Base-by-base conservation (phyloP, 805 yeast species). In the Scheffersomyces coipomensis region DNA sequence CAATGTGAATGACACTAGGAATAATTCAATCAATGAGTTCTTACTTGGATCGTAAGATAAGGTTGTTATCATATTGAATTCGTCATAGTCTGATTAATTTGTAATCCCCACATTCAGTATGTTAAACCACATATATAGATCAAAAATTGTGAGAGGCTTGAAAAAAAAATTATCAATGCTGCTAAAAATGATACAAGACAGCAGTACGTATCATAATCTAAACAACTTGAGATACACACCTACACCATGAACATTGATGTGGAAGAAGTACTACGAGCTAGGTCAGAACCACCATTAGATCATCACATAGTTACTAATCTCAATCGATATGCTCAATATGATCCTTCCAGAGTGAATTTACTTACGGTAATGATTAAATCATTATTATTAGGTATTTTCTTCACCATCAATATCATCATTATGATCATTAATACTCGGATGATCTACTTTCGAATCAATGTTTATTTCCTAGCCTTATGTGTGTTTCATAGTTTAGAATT, bases 401-500 rank as follows among this genome's bases (percentile, higher is more conserved):
- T 57, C 12, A 43, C 58, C 33, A 27, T 48, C 22, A 55, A 53
- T 39, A 3, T 29, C 7, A 35, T 40, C 2, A 9, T 19, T 4
- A 4, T 30, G 17, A n/a, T n/a, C n/a, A n/a, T n/a, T n/a, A n/a
- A n/a, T n/a, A n/a, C n/a, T n/a, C n/a, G n/a, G n/a, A n/a, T n/a
- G n/a, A n/a, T n/a, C n/a, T n/a, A n/a, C n/a, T n/a, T n/a, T 22
- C 34, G 19, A 15, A 10, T 49, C 9, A 38, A 37, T 23, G 19
- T 79, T 0, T 88, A 85, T 56, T 42, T 84, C 8, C 57, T 72
- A 9, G 57, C 76, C 1, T 55, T 86, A 8, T 58, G 83, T 2
- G 19, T 73, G 0, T 93, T 91, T 63, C 98, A 93, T 58, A 76
- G 86, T 49, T 56, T 87, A 16, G 99, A 93, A 63, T 93, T 83